A percentile compares a stretch with the other conserved stretches of the same genome.
These are phyloP conservation scores for Teratosphaeriaceae sp. DNA, from an alignment of 2,329 filamentous ascomycete genomes.

Conservation along the genomic window DNA sequence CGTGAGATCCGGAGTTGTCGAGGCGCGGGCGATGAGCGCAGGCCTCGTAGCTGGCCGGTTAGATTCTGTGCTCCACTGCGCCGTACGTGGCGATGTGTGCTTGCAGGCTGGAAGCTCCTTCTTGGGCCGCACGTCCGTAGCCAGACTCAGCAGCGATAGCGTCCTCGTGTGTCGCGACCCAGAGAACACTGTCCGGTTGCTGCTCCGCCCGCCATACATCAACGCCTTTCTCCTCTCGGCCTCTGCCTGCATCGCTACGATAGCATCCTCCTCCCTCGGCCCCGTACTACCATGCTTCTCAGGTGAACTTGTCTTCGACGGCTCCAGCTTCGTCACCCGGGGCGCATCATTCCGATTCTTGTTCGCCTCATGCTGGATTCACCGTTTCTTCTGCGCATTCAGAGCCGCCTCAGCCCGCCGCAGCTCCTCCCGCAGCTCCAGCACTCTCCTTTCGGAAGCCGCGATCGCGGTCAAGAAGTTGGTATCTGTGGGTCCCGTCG, in stretches of 20 bases:
- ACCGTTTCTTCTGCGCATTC: conserved; percentile 71
- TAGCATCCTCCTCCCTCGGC: conserved; percentile 39
- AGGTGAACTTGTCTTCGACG: conserved; percentile 40
- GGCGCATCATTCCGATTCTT: conserved; percentile 66
- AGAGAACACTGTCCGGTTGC: conserved; percentile 55
- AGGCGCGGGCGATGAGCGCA: conserved; percentile 10
- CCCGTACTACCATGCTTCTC: conserved; percentile 21
- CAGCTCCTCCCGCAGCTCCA: conserved; percentile 90
- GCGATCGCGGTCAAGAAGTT: conserved; percentile 83
- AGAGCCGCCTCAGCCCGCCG: conserved; percentile 73
- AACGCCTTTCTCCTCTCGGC: conserved; percentile 67
- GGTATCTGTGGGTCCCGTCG: conserved; percentile 27
- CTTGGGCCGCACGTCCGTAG: conserved; percentile 11
- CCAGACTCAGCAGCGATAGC: conserved; percentile 75
- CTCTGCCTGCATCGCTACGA: conserved; percentile 49
- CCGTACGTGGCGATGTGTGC: conserved; percentile 15
- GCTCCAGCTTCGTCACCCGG: conserved; percentile 53
- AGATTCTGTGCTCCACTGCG: conserved; percentile 10
- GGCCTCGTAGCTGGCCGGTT: conserved; percentile 5
- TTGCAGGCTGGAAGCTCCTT: conserved; percentile 15
- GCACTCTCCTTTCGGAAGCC: conserved; percentile 79
- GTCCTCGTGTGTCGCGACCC: conserved; percentile 56
- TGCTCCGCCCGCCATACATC: conserved; percentile 42
- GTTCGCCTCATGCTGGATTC: conserved; percentile 67
- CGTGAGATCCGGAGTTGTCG: conserved; percentile 19